Evolutionary conservation across 1,139 yeast genomes (phyloP).

Genomic region (Hanseniaspora sp.): DNA sequence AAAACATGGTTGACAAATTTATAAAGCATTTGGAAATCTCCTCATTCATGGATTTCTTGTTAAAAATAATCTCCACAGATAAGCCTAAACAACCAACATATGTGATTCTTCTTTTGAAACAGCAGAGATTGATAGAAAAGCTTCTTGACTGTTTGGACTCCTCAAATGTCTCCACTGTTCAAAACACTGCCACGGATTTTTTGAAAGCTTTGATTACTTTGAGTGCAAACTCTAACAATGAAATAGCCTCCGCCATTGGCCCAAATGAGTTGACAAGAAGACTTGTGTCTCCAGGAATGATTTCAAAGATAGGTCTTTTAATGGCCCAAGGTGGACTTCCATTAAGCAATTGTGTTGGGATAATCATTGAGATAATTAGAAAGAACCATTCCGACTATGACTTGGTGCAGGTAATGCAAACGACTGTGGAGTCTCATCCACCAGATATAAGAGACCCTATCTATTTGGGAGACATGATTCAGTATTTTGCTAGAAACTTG

Average conservation of each 20-base stretch:
- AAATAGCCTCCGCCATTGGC: conserved; percentile 73
- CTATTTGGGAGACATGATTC: conserved; percentile 76
- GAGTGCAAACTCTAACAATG: conserved; percentile 76
- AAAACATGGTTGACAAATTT: conserved; percentile 44
- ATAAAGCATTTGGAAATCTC: conserved; percentile 48
- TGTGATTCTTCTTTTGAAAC: conserved; percentile 42
- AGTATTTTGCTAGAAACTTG: conserved; percentile 66
- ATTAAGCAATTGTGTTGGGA: conserved; percentile 89
- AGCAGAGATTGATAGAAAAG: conserved; percentile 43
- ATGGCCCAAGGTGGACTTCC: conserved; percentile 92
- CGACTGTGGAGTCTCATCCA: conserved; percentile 83
- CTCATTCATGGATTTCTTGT: conserved; percentile 62
- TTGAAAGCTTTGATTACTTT: conserved; percentile 86
- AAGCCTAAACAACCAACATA: conserved; percentile 57
- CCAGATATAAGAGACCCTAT: conserved; percentile 93
- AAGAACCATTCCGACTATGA: conserved; percentile 95
- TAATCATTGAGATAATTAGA: conserved; percentile 85
- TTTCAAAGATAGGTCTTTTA: conserved; percentile 53
- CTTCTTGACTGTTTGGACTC: conserved; percentile 43
- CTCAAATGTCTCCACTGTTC: conserved; percentile 47
- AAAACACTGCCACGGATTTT: conserved; percentile 92
- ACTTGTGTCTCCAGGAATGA: conserved; percentile 64
- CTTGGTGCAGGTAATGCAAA: conserved; percentile 73
- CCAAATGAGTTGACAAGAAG: conserved; percentile 92
- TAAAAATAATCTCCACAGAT: conserved; percentile 54